phyloP scores from a whole-genome alignment of 345 rosid species.

The Mangifera indica region DNA sequence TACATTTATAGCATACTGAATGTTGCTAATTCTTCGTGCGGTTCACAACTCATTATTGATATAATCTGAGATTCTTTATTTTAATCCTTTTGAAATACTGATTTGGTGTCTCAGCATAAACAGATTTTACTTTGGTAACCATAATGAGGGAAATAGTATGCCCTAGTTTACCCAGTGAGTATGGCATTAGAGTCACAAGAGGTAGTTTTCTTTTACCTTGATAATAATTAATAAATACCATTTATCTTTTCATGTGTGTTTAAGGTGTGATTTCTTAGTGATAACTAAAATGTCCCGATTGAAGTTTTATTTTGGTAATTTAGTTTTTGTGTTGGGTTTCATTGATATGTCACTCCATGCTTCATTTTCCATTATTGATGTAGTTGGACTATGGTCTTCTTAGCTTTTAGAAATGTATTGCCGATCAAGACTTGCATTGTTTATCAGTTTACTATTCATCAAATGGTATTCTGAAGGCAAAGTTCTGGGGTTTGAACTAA shows the following conservation, averaged over 20 bases:
- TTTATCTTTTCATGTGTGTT: not conserved
- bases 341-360: not conserved
- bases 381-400: not conserved
- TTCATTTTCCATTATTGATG: not conserved
- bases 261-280: not conserved
- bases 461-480: not conserved
- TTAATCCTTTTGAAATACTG: not conserved
- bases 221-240: not conserved
- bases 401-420: conserved; percentile 1
- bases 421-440: conserved; percentile 4
- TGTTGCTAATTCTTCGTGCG: not conserved
- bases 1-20: not conserved
- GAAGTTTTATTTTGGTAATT: not conserved
- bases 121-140: not conserved
- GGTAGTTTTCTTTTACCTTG: not conserved
- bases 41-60: not conserved
- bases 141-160: not conserved
- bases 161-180: not conserved
- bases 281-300: not conserved
- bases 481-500: not conserved
- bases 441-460: not conserved
- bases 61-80: not conserved
- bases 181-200: not conserved
- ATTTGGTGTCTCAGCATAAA: not conserved
- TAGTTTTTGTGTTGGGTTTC: not conserved